Evolutionary conservation across 129 eudicot species (phyloP), one percentile per base, ranked within the genome.

Genomic region (Tanacetum coccineum): DNA sequence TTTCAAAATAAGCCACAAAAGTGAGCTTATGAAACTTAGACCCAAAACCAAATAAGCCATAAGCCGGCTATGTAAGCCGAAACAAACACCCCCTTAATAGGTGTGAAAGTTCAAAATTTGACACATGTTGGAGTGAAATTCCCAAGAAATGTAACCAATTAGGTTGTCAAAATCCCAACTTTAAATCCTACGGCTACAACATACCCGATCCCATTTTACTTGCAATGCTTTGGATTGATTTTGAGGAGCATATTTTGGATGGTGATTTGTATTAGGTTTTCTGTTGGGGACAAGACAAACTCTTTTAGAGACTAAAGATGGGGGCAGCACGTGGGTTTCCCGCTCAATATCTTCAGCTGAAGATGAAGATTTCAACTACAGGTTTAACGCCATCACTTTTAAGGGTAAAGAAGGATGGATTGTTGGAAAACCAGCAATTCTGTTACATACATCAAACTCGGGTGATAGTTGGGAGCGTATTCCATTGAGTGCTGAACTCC

Each of bases 331-430:
- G 3, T 94, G 99, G 99, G 86, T 64, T n/a, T 87, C 87, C 8
- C 95, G 97, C 60, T 84, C 97, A 46, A 87, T 91, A 79, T 64
- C 89, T 25, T 87, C 97, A 26, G 97, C 97, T 28, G 97, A 91
- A 81, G 97, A 91, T 60, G 97, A 91, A 75, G 97, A 91, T 78
- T 91, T 91, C 52, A 91, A 91, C 56, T 91, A 91, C 76, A 87
- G 99, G 65, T 94, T 94, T 68, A 94, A 94, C 52, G 87, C 88
- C 72, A 89, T 94, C 65, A 94, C 91, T 70, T 94, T 94, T 68
- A 78, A 76, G 74, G 99, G 99, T 2, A 94, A 89, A 68, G 99
- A 94, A 67, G 99, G 99, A 2, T 94, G 99, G 99, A 94, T 94
- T 82, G 79, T 94, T 39, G 99, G 99, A 42, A 94, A 94, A 68